Evolutionary conservation across 2,329 filamentous ascomycete genomes (phyloP).

Genomic region (Sphaerostilbella broomeana): DNA sequence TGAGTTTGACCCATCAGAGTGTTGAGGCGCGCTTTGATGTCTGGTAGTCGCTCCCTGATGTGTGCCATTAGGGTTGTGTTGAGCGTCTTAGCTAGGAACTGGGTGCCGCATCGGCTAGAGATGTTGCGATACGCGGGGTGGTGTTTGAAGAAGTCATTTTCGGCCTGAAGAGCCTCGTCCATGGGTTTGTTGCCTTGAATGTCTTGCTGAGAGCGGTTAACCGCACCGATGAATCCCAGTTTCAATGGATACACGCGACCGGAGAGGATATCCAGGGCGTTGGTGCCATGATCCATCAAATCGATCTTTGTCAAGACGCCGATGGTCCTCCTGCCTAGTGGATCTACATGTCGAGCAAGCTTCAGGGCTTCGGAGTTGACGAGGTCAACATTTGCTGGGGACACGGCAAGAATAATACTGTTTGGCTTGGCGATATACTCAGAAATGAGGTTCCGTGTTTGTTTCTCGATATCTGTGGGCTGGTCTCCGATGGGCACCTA

Average conservation of each 20-base stretch:
- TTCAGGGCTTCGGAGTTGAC: slow-evolving; percentile 98
- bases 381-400: slow-evolving; percentile 94
- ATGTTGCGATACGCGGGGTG: slow-evolving; percentile 98
- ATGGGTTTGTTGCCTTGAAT: slow-evolving; percentile 96
- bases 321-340: slow-evolving; percentile 88
- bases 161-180: slow-evolving; percentile 80
- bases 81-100: slow-evolving; percentile 87
- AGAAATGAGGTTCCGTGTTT: slow-evolving; percentile 90
- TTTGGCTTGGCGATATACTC: slow-evolving; percentile 99
- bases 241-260: slow-evolving; percentile 95
- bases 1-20: slow-evolving; percentile 99
- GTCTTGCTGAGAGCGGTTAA: slow-evolving; percentile 96
- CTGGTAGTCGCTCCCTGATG: slow-evolving; percentile 89
- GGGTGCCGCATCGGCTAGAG: slow-evolving; percentile 84
- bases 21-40: slow-evolving; percentile 96
- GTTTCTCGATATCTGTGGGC: slow-evolving; percentile 95
- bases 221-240: slow-evolving; percentile 94
- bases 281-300: slow-evolving; percentile 97
- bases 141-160: slow-evolving; percentile 92
- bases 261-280: slow-evolving; percentile 94
- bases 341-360: slow-evolving; percentile 92
- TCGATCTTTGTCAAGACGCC: slow-evolving; percentile 96
- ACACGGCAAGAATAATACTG: slow-evolving; percentile 94
- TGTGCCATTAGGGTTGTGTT: slow-evolving; percentile 95
- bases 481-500: slow-evolving; percentile 96